A percentile compares a stretch with the other conserved stretches of the same genome.
Evolutionary conservation across 2,329 filamentous ascomycete genomes (phyloP).

Genomic region (Penicillium verrucosum): DNA sequence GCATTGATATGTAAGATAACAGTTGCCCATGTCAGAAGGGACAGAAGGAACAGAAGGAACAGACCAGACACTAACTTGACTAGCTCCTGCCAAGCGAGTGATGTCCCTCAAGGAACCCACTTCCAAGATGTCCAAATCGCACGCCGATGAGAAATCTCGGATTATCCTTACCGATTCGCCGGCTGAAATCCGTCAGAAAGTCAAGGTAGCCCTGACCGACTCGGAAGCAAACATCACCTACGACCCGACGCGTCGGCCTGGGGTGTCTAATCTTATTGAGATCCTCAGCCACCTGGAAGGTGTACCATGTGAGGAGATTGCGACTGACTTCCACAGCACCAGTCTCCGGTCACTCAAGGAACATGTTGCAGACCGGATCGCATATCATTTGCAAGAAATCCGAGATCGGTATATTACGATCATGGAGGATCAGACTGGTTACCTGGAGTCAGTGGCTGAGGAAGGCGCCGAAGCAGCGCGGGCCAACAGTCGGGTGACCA

Average conservation of each 20-base stretch:
- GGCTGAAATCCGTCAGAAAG: conserved; percentile 63
- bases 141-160: conserved; percentile 66
- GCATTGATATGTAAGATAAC: conserved; percentile 65
- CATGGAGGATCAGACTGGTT: conserved; percentile 26
- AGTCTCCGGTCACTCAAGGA: conserved; percentile 62
- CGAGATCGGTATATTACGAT: conserved; percentile 35
- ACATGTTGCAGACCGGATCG: conserved; percentile 52
- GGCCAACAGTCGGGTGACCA: conserved; percentile 32
- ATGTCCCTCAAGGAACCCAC: conserved; percentile 81
- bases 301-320: conserved; percentile 46
- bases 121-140: conserved; percentile 93
- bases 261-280: conserved; percentile 81
- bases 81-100: conserved; percentile 75
- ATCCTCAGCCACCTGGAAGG: conserved; percentile 69
- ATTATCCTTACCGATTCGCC: conserved; percentile 76
- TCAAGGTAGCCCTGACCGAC: conserved; percentile 75
- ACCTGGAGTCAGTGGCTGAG: conserved; percentile 32
- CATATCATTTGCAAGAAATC: conserved; percentile 30
- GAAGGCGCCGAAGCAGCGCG: conserved; percentile 32
- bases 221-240: conserved; percentile 66
- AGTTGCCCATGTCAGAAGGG: background rate
- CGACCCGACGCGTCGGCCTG: conserved; percentile 66
- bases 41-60: background rate
- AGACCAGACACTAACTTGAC: conserved; percentile 3
- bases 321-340: conserved; percentile 42